phyloP scores from a whole-genome alignment of 2,329 filamentous ascomycete species.

The Penicillium sp. region DNA sequence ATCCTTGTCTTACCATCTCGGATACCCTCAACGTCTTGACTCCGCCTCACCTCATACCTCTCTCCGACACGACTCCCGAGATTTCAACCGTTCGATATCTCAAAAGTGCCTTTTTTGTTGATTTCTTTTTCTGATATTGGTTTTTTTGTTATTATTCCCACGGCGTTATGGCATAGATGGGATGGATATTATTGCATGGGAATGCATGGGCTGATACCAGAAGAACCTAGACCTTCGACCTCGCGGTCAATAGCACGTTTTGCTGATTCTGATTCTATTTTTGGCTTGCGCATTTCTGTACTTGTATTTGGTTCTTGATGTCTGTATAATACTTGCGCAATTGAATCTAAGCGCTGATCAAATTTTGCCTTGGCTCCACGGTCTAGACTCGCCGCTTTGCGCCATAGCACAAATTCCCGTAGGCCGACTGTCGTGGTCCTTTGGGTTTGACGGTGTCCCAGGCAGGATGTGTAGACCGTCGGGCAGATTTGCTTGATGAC shows the following conservation, averaged over 20 bases:
- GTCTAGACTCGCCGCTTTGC: slow-evolving; percentile 7
- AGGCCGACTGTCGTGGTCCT: slow-evolving; percentile 8
- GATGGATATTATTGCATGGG: slow-evolving; percentile 31
- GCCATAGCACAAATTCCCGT: neutral
- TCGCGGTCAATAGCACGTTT: slow-evolving; percentile 35
- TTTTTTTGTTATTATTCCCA: slow-evolving; percentile 18
- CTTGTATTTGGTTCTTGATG: slow-evolving; percentile 19
- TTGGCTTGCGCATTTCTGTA: slow-evolving; percentile 10
- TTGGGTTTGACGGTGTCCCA: slow-evolving; percentile 9
- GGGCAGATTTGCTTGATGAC: slow-evolving; percentile 28
- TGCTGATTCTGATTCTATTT: slow-evolving; percentile 18
- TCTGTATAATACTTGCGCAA: slow-evolving; percentile 15
- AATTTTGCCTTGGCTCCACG: neutral
- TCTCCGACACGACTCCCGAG: slow-evolving; percentile 12
- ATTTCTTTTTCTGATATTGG: slow-evolving; percentile 8
- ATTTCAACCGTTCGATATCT: slow-evolving; percentile 10
- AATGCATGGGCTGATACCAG: slow-evolving; percentile 42
- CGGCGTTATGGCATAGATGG: slow-evolving; percentile 43
- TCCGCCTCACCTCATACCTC: slow-evolving; percentile 3
- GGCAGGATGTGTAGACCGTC: slow-evolving; percentile 17
- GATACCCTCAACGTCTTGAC: slow-evolving; percentile 9
- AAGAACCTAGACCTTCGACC: slow-evolving; percentile 39
- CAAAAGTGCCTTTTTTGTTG: slow-evolving; percentile 25
- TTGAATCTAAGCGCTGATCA: slow-evolving; percentile 9
- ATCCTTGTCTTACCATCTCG: slow-evolving; percentile 14